Base-by-base conservation (phyloP, 2,329 filamentous ascomycete species). In the Davidsoniella eucalypti region DNA sequence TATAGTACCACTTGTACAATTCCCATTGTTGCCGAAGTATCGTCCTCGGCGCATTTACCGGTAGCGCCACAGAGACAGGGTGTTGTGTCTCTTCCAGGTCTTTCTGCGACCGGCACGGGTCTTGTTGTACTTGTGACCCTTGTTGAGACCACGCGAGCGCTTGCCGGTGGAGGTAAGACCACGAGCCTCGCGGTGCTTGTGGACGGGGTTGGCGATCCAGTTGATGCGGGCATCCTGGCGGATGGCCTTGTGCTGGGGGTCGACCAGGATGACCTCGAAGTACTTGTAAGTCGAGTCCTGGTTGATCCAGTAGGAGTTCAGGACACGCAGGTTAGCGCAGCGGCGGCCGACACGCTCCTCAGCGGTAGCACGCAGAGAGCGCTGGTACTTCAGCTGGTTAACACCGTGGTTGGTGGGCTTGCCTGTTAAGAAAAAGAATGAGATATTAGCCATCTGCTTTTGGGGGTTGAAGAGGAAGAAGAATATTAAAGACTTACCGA, bases 261-360 rank as follows among this genome's bases (percentile, higher is more conserved):
- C 92, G 68, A 98, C 90, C 67, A 95, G 86, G 77, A 98, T 96
- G 72, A 96, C 82, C 76, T 98, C 92, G 78, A 80, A 98, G 85
- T 98, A 98, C 81, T 98, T 98, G 86, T 96, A 98, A 73, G 92
- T 98, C 56, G 88, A 95, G 78, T 98, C 92, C 80, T 96, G 87
- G 85, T 98, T 98, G 79, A 98, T 87, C 93, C 93, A 98, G 88
- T 98, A 98, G 58, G 90, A 96, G 85, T 98, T 98, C 67, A 98
- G 84, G 67, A 98, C 92, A 68, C 92, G 87, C 71, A 98, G 75
- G 77, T 98, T 98, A 74, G 88, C 87, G 78, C 88, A 95, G 70
- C 90, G 88, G 72, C 88, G 88, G 67, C 93, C 92, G 68, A 98
- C 90, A 84, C 92, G 92, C 84, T 98, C 92, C 80, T 98, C 93